Evolutionary conservation across 1,284 basidiomycete species (phyloP).

Genomic region (Ganoderma lingzhi): DNA sequence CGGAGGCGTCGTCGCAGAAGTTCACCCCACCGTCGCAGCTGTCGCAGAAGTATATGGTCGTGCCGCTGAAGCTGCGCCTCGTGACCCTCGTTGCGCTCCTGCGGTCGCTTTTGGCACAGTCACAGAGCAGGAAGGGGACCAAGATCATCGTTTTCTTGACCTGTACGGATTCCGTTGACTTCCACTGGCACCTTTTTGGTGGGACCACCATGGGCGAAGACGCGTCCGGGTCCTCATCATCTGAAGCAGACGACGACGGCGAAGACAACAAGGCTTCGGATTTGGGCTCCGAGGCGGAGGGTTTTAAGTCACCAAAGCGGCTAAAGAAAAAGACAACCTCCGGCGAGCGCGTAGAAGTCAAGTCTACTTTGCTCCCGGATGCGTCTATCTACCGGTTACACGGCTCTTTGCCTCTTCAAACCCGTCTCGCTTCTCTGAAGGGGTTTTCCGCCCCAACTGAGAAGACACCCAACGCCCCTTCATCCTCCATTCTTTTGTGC

Average conservation of each 20-base stretch:
- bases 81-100: constrained; percentile 91
- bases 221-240: constrained; percentile 33
- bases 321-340: constrained; percentile 26
- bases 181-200: constrained; percentile 92
- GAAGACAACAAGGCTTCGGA: constrained; percentile 25
- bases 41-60: constrained; percentile 92
- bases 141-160: constrained; percentile 96
- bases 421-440: constrained; percentile 84
- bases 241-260: constrained; percentile 36
- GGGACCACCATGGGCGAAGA: constrained; percentile 75
- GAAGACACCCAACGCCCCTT: constrained; percentile 39
- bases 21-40: constrained; percentile 97
- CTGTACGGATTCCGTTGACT: constrained; percentile 98
- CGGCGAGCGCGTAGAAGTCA: constrained; percentile 58
- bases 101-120: constrained; percentile 75
- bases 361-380: constrained; percentile 83
- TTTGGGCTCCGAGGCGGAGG: constrained; percentile 40
- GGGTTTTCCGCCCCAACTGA: constrained; percentile 70
- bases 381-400: constrained; percentile 92
- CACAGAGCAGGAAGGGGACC: constrained; percentile 55
- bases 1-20: constrained; percentile 52
- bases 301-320: constrained; percentile 34
- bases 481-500: constrained; percentile 85
- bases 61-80: constrained; percentile 92
- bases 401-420: constrained; percentile 87